Percentiles rank a stretch among this genome's conserved stretches.
Conservation (phyloP, 768 basidiomycete species). For the Lyophyllum shimeji region DNA sequence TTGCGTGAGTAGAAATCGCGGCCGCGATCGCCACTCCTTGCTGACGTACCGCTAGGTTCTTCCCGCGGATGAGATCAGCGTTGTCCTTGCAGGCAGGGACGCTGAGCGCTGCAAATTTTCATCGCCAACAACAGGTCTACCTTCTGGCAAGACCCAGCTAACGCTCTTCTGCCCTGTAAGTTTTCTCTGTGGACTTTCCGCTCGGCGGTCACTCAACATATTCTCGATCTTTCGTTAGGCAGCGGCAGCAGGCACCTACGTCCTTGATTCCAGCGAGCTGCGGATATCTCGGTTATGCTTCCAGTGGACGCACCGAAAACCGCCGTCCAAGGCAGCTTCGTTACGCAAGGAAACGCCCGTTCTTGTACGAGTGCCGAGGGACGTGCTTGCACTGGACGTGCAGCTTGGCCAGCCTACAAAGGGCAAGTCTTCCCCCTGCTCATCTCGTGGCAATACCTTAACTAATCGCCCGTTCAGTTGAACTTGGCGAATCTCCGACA, state of each 20-base stretch:
- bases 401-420: constrained; percentile 57
- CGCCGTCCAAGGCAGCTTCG: constrained; percentile 24
- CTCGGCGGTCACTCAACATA: not conserved
- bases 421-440: constrained; percentile 27
- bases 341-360: constrained; percentile 30
- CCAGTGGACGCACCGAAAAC: constrained; percentile 57
- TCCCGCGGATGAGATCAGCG: constrained; percentile 57
- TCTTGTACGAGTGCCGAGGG: constrained; percentile 62
- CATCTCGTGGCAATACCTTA: too few species aligned
- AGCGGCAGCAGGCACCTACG: constrained; percentile 65
- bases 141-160: constrained; percentile 57
- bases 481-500: constrained; percentile 57
- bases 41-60: constrained; percentile 44
- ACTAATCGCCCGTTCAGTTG: constrained; percentile 40
- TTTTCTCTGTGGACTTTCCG: constrained; percentile 3
- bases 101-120: constrained; percentile 61
- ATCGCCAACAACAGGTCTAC: constrained; percentile 38
- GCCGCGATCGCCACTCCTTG: constrained; percentile 4
- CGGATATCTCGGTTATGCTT: constrained; percentile 63
- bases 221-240: constrained; percentile 43
- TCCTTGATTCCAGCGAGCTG: constrained; percentile 68
- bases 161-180: constrained; percentile 74
- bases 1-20: constrained; percentile 54
- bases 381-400: constrained; percentile 63
- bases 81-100: constrained; percentile 64